Percentiles rank a stretch among this genome's conserved stretches.
These are phyloP conservation scores for Ascobolus immersus DNA, from an alignment of 495 filamentous ascomycete species.

Conservation along the genomic window DNA sequence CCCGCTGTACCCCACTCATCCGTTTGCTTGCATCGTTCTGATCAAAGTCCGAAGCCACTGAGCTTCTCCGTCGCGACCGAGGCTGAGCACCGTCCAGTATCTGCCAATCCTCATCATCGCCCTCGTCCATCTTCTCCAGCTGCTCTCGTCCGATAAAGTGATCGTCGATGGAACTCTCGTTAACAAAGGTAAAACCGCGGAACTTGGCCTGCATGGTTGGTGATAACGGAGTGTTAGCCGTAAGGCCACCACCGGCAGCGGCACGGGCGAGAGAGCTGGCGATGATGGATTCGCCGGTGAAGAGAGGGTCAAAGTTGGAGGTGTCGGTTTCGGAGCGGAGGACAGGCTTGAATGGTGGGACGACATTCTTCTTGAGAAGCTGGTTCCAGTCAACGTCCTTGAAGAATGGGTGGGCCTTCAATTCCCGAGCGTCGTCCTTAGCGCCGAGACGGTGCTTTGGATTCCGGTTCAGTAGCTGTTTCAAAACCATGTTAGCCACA, in stretches of 20 bases:
- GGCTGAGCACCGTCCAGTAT: slow-evolving; percentile 14
- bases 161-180: slow-evolving; percentile 85
- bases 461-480: slow-evolving; percentile 62
- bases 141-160: slow-evolving; percentile 41
- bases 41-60: slow-evolving; percentile 4
- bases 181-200: slow-evolving; percentile 92
- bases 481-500: background rate
- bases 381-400: slow-evolving; percentile 76
- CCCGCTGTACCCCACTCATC: slow-evolving; percentile 16
- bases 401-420: slow-evolving; percentile 89
- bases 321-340: slow-evolving; percentile 85
- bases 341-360: slow-evolving; percentile 95
- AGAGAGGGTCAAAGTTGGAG: slow-evolving; percentile 95
- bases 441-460: slow-evolving; percentile 87
- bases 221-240: slow-evolving; percentile 68
- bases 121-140: slow-evolving; percentile 48
- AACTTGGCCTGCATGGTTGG: slow-evolving; percentile 95
- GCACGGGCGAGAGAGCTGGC: slow-evolving; percentile 68
- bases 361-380: slow-evolving; percentile 63
- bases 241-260: slow-evolving; percentile 45
- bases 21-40: slow-evolving; percentile 8
- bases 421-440: slow-evolving; percentile 71
- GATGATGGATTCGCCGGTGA: slow-evolving; percentile 74
- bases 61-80: slow-evolving; percentile 2
- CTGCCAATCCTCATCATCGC: slow-evolving; percentile 29